Percentiles rank a stretch among this genome's conserved stretches.
Conservation (phyloP, 2,329 filamentous ascomycete species). For the Aureobasidium melanogenum region DNA sequence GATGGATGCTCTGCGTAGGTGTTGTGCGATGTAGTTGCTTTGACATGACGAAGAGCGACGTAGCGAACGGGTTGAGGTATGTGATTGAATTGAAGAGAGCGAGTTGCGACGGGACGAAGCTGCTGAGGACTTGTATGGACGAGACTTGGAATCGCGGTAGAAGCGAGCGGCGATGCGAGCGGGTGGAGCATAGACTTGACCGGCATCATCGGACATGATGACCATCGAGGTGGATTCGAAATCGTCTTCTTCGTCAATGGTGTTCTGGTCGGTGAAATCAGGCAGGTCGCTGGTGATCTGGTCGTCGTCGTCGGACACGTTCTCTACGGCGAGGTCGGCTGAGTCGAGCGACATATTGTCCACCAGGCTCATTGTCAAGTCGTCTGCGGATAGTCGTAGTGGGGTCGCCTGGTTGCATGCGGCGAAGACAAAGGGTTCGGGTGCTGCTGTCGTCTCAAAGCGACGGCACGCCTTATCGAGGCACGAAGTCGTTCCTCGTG, state of each 20-base stretch:
- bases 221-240: constrained; percentile 10
- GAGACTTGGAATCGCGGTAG: constrained; percentile 55
- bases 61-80: constrained; percentile 53
- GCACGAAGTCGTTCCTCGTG: neutral
- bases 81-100: constrained; percentile 65
- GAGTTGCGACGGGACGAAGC: constrained; percentile 73
- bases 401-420: neutral
- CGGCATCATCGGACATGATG: constrained; percentile 31
- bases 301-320: constrained; percentile 7
- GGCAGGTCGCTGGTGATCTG: constrained; percentile 1
- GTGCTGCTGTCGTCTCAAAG: too few species aligned
- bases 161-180: constrained; percentile 72
- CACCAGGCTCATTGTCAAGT: neutral
- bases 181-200: constrained; percentile 53
- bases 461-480: neutral
- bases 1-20: constrained; percentile 70
- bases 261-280: neutral
- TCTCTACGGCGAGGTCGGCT: neutral
- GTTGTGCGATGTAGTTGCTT: constrained; percentile 70
- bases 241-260: constrained; percentile 3
- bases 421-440: neutral
- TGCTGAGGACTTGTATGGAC: constrained; percentile 64
- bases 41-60: constrained; percentile 47
- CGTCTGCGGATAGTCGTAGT: neutral
- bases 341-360: constrained; percentile 5